These are phyloP conservation scores for Sporopachydermia lactativora DNA, from an alignment of 805 yeast species.

Conservation along the genomic window DNA sequence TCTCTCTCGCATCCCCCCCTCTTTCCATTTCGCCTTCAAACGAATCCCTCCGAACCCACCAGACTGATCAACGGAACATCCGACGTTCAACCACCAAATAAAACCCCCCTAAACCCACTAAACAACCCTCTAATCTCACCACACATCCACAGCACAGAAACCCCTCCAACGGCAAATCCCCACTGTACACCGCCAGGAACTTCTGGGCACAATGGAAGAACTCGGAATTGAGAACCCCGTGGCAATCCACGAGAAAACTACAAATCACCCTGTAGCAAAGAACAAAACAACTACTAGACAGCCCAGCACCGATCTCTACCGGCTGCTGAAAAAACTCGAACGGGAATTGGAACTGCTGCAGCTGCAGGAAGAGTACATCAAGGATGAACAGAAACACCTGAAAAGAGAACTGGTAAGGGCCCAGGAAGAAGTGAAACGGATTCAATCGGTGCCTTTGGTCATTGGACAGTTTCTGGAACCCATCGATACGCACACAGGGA, in stretches of 20 bases:
- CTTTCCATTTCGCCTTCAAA: too few species aligned
- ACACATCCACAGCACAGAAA: too few species aligned
- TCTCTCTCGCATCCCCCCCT: too few species aligned
- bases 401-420: conserved; percentile 91
- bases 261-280: conserved; percentile 16
- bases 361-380: conserved; percentile 91
- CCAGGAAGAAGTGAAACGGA: conserved; percentile 95
- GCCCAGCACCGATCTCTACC: conserved; percentile 48
- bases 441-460: conserved; percentile 93
- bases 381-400: conserved; percentile 94
- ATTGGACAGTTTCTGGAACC: conserved; percentile 98
- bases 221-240: conserved; percentile 31
- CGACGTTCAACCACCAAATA: too few species aligned
- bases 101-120: too few species aligned
- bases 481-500: conserved; percentile 91
- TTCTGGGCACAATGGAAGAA: conserved; percentile 45
- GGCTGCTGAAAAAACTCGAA: conserved; percentile 75
- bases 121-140: too few species aligned
- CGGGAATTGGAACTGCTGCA: conserved; percentile 75
- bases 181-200: too few species aligned
- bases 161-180: too few species aligned
- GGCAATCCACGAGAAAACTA: conserved; percentile 21
- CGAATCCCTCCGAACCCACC: too few species aligned
- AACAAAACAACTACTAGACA: conserved; percentile 17
- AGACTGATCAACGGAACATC: too few species aligned